phyloP scores from a whole-genome alignment of 139 green algal species.

The Yamagishiella unicocca region DNA sequence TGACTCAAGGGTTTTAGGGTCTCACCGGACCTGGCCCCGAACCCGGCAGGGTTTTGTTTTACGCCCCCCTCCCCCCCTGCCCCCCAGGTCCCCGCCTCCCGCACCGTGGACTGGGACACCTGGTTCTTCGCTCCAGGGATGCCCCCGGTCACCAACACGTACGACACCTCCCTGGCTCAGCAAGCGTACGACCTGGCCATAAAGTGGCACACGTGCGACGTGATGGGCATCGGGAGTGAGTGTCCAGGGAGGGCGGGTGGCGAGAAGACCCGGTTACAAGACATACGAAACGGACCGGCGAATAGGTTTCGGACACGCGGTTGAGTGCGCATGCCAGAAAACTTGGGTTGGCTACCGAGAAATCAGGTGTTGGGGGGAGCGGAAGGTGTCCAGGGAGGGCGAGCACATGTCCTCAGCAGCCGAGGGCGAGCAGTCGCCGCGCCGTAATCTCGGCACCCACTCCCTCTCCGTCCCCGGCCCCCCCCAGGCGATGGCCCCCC shows the following conservation, averaged over 20 bases:
- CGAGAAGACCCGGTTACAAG: too few relatives aligned
- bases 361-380: too few relatives aligned
- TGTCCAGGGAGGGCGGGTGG: background rate
- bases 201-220: conserved; percentile 78
- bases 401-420: too few relatives aligned
- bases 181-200: conserved; percentile 76
- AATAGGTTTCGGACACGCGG: too few relatives aligned
- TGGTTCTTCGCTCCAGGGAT: conserved; percentile 85
- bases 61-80: background rate
- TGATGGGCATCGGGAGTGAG: conserved; percentile 73
- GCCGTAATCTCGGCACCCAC: background rate
- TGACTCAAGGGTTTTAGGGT: too few relatives aligned
- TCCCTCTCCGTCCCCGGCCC: background rate
- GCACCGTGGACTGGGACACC: conserved; percentile 82
- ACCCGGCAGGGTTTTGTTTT: background rate
- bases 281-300: too few relatives aligned
- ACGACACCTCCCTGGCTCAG: conserved; percentile 76
- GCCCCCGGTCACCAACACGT: conserved; percentile 81
- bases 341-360: too few relatives aligned
- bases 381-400: too few relatives aligned
- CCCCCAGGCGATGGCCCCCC: conserved; percentile 49
- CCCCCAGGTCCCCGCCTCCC: conserved; percentile 40
- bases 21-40: background rate
- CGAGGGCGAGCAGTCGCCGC: too few relatives aligned
- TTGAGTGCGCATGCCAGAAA: too few relatives aligned